Conservation (phyloP, 108 stramenopile species). For the Nitzschia sp. region DNA sequence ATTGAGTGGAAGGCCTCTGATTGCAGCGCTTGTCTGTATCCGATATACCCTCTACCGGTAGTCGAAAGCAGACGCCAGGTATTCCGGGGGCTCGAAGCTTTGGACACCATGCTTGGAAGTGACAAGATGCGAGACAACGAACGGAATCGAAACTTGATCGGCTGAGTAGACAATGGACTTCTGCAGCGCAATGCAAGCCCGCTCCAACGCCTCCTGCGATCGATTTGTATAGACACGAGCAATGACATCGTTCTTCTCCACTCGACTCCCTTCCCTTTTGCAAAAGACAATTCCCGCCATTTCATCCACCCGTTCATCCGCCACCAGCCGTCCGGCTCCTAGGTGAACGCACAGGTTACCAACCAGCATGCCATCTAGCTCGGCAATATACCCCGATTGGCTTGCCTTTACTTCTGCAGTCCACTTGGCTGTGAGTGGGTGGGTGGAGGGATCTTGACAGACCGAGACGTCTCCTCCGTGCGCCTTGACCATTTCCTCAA, state of each 20-base stretch:
- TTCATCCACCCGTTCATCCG: constrained; percentile 61
- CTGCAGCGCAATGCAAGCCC: neutral
- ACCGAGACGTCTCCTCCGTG: constrained; percentile 72
- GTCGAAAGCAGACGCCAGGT: too few relatives aligned
- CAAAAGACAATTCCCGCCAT: constrained; percentile 64
- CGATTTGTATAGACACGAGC: constrained; percentile 20
- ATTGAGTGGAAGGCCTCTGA: too few relatives aligned
- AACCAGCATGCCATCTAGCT: constrained; percentile 59
- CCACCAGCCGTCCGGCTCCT: constrained; percentile 72
- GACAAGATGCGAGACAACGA: constrained; percentile 3
- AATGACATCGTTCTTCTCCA: constrained; percentile 53
- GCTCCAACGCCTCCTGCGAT: neutral
- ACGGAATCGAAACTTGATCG: neutral
- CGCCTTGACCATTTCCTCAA: constrained; percentile 71
- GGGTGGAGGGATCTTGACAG: constrained; percentile 26
- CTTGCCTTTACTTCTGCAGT: constrained; percentile 27
- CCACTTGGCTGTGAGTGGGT: constrained; percentile 15
- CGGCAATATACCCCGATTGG: constrained; percentile 42
- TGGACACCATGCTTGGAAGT: constrained; percentile 8
- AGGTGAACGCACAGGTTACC: constrained; percentile 57
- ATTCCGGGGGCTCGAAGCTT: constrained; percentile 4
- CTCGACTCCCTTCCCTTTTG: constrained; percentile 53
- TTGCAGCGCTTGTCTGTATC: too few relatives aligned
- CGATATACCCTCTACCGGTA: too few relatives aligned
- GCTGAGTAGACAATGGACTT: neutral